Base-by-base conservation (phyloP, 2,329 filamentous ascomycete genomes). In the Gnomoniopsis sp. region DNA sequence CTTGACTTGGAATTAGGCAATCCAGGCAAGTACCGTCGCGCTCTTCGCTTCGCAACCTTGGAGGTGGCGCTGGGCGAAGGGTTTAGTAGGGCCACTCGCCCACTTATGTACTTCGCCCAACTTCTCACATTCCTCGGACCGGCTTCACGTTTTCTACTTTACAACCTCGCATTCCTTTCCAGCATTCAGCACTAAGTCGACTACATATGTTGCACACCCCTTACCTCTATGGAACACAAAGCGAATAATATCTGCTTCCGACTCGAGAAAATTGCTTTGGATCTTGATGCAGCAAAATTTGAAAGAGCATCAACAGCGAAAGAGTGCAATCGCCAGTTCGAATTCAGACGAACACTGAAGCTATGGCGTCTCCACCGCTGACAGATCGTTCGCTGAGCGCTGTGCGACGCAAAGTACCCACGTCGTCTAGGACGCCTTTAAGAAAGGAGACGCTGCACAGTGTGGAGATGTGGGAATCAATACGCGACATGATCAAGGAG, bases 121-220 rank as follows among this genome's bases (percentile, higher is more conserved):
- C 26, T 30, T 36, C 34, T 49, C 26, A 59, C 48, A 59, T 59
- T 56, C 56, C 57, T 52, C 53, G 53, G 57, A 53, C 55, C 53
- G 26, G 52, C 57, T 55, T 59, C 52, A 53, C 49, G 51, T 59
- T 34, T 46, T 56, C 50, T 47, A 56, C 41, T 44, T 46, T 53
- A 34, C 58, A 53, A 53, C 36, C 43, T 41, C 38, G 52, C n/a
- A 22, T 54, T 49, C n/a, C 36, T 30, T 30, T 41, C 46, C 41
- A 47, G 23, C 36, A 53, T 36, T 19, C 49, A 53, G 53, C 56
- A 54, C n/a, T n/a, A n/a, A n/a, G n/a, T 30, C 26, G 26, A 30
- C 26, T 30, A 43, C 19, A 34, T 4, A 47, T 46, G 26, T 48
- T 34, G 22, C 53, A 50, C 53, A 56, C 22, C 36, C 11, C 3